Conservation (phyloP, 306 rosid species). For the Dalbergia cochinchinensis region DNA sequence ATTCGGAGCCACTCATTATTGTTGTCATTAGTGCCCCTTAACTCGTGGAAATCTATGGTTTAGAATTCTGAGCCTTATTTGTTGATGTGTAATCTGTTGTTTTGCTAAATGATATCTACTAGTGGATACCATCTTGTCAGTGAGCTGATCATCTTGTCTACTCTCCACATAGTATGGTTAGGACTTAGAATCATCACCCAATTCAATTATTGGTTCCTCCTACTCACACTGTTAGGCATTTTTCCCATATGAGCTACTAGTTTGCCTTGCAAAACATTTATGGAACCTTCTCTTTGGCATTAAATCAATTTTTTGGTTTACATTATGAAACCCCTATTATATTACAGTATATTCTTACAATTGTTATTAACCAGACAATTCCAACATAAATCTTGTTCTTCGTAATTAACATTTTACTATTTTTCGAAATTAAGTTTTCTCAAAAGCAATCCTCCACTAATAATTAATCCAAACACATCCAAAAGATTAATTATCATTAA, state of each 20-base stretch:
- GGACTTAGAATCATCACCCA: constrained; percentile 43
- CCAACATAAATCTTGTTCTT: not conserved
- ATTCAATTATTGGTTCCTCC: constrained; percentile 53
- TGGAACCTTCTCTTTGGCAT: constrained; percentile 39
- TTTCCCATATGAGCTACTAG: constrained; percentile 24
- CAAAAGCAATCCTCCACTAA: not conserved
- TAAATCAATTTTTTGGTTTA: constrained; percentile 6
- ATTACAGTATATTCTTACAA: not conserved
- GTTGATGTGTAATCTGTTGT: constrained; percentile 41
- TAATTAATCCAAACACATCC: not conserved
- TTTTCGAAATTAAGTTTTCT: not conserved
- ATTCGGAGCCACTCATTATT: constrained; percentile 51
- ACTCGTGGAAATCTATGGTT: constrained; percentile 44
- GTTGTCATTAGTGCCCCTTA: constrained; percentile 47
- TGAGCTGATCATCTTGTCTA: constrained; percentile 41
- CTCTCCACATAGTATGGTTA: constrained; percentile 40
- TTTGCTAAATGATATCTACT: constrained; percentile 42
- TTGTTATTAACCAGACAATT: not conserved
- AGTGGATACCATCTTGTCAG: constrained; percentile 46
- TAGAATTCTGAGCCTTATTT: constrained; percentile 44
- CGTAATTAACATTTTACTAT: not conserved
- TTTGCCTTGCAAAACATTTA: constrained; percentile 39
- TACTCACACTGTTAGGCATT: constrained; percentile 26
- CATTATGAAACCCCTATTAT: not conserved
- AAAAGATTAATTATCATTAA: too few relatives aligned